A percentile compares a stretch with the other conserved stretches of the same genome.
phyloP scores from a whole-genome alignment of 129 eudicot genomes.

The Centrapalus pauciflorus region DNA sequence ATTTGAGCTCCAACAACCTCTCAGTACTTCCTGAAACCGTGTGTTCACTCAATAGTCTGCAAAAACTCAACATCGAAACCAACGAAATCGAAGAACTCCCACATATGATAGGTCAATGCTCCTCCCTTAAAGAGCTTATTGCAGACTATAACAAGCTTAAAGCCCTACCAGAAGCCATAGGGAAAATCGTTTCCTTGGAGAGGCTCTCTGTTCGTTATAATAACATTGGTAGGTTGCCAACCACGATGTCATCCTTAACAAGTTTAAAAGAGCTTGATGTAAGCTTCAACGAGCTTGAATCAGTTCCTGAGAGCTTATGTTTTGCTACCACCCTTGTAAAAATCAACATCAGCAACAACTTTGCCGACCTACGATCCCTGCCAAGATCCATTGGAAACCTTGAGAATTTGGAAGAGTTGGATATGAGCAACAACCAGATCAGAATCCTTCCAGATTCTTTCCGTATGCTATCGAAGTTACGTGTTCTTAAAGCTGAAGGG shows the following conservation, averaged over 20 bases:
- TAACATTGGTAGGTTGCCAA: slow-evolving; percentile 67
- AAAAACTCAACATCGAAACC: slow-evolving; percentile 60
- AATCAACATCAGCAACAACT: slow-evolving; percentile 78
- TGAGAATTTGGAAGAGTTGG: slow-evolving; percentile 76
- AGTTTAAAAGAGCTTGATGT: slow-evolving; percentile 71
- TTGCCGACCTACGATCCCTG: slow-evolving; percentile 65
- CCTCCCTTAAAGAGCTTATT: slow-evolving; percentile 68
- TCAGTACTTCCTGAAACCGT: slow-evolving; percentile 57
- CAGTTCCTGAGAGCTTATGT: slow-evolving; percentile 85
- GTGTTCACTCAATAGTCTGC: slow-evolving; percentile 60
- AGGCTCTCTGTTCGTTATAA: slow-evolving; percentile 63
- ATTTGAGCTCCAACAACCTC: slow-evolving; percentile 74
- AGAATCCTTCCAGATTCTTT: slow-evolving; percentile 77
- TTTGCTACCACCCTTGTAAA: slow-evolving; percentile 75
- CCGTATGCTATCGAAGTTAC: slow-evolving; percentile 50
- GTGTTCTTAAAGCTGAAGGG: slow-evolving; percentile 66
- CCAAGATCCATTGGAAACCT: slow-evolving; percentile 97
- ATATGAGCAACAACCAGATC: slow-evolving; percentile 78
- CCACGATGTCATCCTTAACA: slow-evolving; percentile 62
- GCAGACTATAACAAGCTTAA: slow-evolving; percentile 87
- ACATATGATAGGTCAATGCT: slow-evolving; percentile 59
- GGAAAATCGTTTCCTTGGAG: slow-evolving; percentile 63
- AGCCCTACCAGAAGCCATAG: slow-evolving; percentile 89
- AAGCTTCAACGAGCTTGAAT: slow-evolving; percentile 85
- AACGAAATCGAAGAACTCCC: slow-evolving; percentile 86